Evolutionary conservation across 140 eudicot species (phyloP).

Genomic region (Artemisia princeps): DNA sequence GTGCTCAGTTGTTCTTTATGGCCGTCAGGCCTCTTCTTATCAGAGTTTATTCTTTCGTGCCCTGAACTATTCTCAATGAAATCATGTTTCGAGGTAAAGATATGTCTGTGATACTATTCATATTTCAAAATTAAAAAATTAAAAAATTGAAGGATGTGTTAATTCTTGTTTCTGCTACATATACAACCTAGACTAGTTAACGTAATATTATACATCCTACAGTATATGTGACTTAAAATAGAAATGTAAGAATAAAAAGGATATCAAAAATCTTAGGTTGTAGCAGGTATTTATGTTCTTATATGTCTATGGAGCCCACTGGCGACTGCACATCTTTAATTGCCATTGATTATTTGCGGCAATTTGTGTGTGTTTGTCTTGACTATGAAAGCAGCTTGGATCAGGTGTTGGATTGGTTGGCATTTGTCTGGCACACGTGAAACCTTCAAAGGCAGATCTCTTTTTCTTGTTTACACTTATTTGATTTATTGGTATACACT

Average conservation of each 20-base stretch:
- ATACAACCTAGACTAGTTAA: too few species aligned
- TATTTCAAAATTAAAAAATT: background rate
- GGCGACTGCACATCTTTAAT: background rate
- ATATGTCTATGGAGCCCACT: background rate
- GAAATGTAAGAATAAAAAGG: conserved; percentile 1
- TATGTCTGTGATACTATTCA: conserved; percentile 4
- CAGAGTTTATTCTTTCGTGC: conserved; percentile 83
- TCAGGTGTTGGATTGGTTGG: conserved; percentile 97
- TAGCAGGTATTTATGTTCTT: conserved; percentile 4
- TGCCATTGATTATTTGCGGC: background rate
- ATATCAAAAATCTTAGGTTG: conserved; percentile 4
- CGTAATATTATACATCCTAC: background rate
- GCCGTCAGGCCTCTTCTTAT: conserved; percentile 87
- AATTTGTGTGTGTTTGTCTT: conserved; percentile 17
- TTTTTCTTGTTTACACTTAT: conserved; percentile 12
- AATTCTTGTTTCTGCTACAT: too few species aligned
- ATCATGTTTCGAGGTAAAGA: conserved; percentile 82
- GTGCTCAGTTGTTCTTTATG: conserved; percentile 73
- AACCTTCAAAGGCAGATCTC: conserved; percentile 61
- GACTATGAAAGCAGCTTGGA: conserved; percentile 61
- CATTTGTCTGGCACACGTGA: conserved; percentile 60
- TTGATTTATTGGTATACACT: background rate
- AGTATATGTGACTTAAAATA: background rate
- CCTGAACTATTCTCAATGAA: conserved; percentile 67
- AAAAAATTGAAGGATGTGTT: too few species aligned